Base-by-base conservation (phyloP, 2,329 filamentous ascomycete species). In the Botrytis pseudocinerea region DNA sequence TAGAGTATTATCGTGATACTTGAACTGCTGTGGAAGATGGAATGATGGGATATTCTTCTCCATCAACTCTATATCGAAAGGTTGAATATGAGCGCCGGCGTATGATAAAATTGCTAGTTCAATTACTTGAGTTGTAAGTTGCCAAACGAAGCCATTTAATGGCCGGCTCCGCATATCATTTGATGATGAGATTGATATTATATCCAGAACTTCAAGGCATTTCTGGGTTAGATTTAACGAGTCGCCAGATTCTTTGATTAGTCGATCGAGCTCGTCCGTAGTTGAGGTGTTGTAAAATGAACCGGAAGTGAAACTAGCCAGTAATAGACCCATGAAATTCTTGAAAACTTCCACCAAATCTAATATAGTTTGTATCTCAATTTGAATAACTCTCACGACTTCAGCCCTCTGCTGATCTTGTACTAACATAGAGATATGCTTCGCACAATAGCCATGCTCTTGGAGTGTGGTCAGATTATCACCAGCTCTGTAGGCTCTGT, bases 61-160 rank as follows among this genome's bases (percentile, higher is more conserved):
- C 18, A 73, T 44, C 18, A 74, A 44, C 18, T 70, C 35, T 16
- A 48, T 6, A 44, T 76, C 73, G 22, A 75, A 69, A 2, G 48
- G 48, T 38, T 62, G 54, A 10, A 76, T 48, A 72, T 76, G 74
- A 35, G 75, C 69, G 12, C 75, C 74, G 48, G 66, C 72, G n/a
- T 76, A 76, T 12, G 72, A 75, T 12, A 74, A 25, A 4, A 75
- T 57, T 18, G 46, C 72, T 8, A 76, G 64, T 35, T 76, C 66
- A 22, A 76, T 57, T 1, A 44, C 65, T 51, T 76, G 64, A 40
- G 48, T 38, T 28, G 71, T 69, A 63, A 65, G 35, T 20, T 72
- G n/a, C 73, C 73, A 76, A 38, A 59, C 16, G 25, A 61, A 35
- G 18, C 5, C 46, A 28, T 40, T 4, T 7, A 10, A 18, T 18